Conservation (phyloP, 225 moss, liverwort and hornwort species). For the Rhytidiadelphus loreus region DNA sequence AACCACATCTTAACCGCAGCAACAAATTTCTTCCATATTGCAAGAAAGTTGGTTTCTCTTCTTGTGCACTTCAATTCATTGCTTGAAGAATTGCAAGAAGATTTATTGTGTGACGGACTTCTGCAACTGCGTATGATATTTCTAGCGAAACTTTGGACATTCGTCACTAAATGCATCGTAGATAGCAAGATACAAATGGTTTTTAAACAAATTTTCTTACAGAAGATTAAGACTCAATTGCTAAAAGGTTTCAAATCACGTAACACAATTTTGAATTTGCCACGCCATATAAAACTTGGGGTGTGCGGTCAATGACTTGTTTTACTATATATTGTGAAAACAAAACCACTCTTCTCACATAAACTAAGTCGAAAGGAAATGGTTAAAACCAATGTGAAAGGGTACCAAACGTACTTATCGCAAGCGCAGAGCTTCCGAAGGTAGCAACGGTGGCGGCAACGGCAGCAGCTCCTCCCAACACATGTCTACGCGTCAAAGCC, state of each 20-base stretch:
- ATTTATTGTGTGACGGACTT: background rate
- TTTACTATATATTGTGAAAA: background rate
- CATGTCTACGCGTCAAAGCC: slow-evolving; percentile 24
- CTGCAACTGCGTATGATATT: background rate
- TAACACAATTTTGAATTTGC: background rate
- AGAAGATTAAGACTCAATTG: background rate
- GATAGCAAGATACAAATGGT: background rate
- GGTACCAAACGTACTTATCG: slow-evolving; percentile 23
- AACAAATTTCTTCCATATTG: background rate
- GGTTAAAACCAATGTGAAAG: background rate
- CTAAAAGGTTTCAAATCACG: background rate
- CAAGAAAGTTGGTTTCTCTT: background rate
- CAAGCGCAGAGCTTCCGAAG: slow-evolving; percentile 29
- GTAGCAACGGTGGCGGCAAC: slow-evolving; percentile 15
- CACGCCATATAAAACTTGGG: background rate
- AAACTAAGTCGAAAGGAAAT: background rate
- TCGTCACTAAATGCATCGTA: background rate
- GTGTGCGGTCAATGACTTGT: background rate
- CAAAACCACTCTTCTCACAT: background rate
- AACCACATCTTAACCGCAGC: background rate
- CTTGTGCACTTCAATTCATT: background rate
- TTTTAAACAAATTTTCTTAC: background rate
- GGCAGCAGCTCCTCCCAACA: slow-evolving; percentile 40
- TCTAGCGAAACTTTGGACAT: background rate
- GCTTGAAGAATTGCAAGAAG: background rate